Evolutionary conservation across 192 early-diverging fungal species (phyloP), one percentile per base, ranked within the genome.

Genomic region (Backusella morwellensis): DNA sequence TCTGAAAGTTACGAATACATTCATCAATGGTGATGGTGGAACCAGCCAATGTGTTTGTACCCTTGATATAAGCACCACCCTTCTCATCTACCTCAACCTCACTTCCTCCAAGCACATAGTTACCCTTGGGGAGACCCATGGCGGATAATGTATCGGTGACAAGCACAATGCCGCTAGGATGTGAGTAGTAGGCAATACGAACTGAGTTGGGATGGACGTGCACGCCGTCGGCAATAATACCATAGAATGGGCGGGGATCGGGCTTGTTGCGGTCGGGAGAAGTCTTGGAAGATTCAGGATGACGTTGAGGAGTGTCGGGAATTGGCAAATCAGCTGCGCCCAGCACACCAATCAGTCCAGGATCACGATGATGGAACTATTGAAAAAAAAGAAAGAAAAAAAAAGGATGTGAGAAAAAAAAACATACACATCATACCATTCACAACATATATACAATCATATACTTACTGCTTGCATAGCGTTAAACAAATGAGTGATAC

Each of bases 401-500:
- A 59, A n/a, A 50, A 66, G 9, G 0, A 32, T n/a, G 19, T 41
- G 7, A 35, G 69, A 32, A 32, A 32, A 32, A 32, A 15, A 36
- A 29, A 17, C 11, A 40, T 11, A 40, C 11, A 66, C 52, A 2
- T 4, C 38, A 35, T 35, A 50, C 19, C 47, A 66, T 11, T 3
- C 1, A 9, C 59, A 11, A 47, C 41, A 15, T 19, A 50, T 50
- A 4, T 19, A 50, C 19, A 50, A 19, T 19, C 5, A 50, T 50
- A n/a, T 38, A 79, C 68, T 77, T 75, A 84, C 82, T n/a, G 85
- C 85, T 71, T 91, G 90, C 94, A 95, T 94, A 40, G 94, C 94
- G 71, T 95, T 95, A 83, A 95, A 95, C 63, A 95, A 80, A 76
- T 95, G 94, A 0, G 94, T 95, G 42, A 95, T 91, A 78, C 89